These are phyloP conservation scores for Fomitopsis serialis DNA, from an alignment of 768 basidiomycete genomes.

Conservation along the genomic window DNA sequence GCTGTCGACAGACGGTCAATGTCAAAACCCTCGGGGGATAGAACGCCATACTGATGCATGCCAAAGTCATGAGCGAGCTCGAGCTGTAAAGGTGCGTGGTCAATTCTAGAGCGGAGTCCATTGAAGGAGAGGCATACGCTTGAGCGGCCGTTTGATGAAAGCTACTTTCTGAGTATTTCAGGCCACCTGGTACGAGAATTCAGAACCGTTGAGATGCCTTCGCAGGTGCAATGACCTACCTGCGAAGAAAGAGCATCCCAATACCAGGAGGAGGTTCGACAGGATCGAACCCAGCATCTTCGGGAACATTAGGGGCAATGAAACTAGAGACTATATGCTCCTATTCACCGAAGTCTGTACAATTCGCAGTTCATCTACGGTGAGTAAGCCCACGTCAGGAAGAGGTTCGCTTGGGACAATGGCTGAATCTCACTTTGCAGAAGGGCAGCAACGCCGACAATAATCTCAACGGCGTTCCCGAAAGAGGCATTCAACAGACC, in stretches of 20 bases:
- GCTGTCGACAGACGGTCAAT: conserved; percentile 31
- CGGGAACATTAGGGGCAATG: not conserved
- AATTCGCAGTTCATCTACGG: conserved; percentile 70
- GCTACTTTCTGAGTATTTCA: conserved; percentile 55
- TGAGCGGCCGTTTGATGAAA: conserved; percentile 88
- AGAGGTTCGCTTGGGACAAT: not conserved
- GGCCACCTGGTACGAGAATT: conserved; percentile 44
- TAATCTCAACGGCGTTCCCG: conserved; percentile 84
- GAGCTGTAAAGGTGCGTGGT: conserved; percentile 20
- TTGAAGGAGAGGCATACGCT: conserved; percentile 38
- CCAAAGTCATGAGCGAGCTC: conserved; percentile 72
- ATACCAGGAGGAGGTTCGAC: conserved; percentile 84
- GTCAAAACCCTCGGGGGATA: not conserved
- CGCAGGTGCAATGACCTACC: no score
- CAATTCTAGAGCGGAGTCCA: conserved; percentile 24
- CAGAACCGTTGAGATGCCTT: not conserved
- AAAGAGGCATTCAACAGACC: conserved; percentile 84
- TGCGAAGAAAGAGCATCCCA: conserved; percentile 88
- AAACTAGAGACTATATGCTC: not conserved
- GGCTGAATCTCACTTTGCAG: conserved; percentile 55
- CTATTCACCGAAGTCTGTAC: conserved; percentile 80
- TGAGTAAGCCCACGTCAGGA: not conserved
- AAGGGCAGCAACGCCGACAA: conserved; percentile 83
- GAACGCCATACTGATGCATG: conserved; percentile 67
- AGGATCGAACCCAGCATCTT: conserved; percentile 89